Percentiles rank a stretch among this genome's conserved stretches.
phyloP scores from a whole-genome alignment of 148 eudicot genomes.

The Diospyros lotus region DNA sequence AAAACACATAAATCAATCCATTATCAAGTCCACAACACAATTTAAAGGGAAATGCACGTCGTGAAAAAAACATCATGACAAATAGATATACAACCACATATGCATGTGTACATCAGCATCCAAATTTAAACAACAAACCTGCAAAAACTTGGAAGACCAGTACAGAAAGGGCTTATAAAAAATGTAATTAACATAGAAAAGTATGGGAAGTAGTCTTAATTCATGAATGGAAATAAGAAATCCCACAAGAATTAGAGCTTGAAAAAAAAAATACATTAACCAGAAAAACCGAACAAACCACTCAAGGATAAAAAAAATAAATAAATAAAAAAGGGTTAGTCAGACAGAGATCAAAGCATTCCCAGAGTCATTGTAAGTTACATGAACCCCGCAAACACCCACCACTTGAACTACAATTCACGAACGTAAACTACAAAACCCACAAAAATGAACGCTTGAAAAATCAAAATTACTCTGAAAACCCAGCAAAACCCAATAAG shows the following conservation, averaged over 20 bases:
- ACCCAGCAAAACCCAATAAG: neutral
- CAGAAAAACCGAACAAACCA: no score
- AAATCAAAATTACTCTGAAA: neutral
- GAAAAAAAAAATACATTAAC: neutral
- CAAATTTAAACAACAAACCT: neutral
- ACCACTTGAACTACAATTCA: conserved; percentile 4
- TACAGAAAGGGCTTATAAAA: neutral
- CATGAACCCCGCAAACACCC: neutral
- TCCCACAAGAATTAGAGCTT: neutral
- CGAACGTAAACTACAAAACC: neutral
- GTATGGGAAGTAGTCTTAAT: neutral
- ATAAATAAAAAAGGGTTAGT: no score
- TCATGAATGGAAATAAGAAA: neutral
- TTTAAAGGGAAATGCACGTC: neutral
- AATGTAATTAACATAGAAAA: neutral
- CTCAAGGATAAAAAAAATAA: no score
- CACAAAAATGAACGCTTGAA: neutral
- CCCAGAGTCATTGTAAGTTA: no score
- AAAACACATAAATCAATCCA: neutral
- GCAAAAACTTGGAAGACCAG: neutral
- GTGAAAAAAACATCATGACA: neutral
- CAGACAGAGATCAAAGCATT: neutral
- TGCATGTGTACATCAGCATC: neutral
- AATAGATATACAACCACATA: neutral
- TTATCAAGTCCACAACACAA: neutral